These are phyloP conservation scores for Capsicum rhomboideum DNA, from an alignment of 257 asterid species.

Conservation along the genomic window DNA sequence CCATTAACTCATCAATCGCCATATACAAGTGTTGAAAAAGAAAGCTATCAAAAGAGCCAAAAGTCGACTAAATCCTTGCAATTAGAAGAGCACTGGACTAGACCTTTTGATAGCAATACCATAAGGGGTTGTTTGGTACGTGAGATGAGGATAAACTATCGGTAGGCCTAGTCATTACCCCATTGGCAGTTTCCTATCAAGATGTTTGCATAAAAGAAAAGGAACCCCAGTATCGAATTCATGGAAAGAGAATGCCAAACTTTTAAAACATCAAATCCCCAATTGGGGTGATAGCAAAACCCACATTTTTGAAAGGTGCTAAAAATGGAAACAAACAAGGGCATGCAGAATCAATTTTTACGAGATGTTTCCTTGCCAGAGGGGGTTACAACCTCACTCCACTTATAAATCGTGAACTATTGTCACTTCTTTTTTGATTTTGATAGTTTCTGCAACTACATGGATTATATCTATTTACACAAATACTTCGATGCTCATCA, in stretches of 20 bases:
- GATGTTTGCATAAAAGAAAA: neutral
- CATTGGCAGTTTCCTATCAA: neutral
- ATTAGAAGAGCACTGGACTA: too few relatives aligned
- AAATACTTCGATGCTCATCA: too few relatives aligned
- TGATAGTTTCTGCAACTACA: too few relatives aligned
- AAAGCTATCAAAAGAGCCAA: too few relatives aligned
- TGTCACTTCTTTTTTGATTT: slow-evolving; percentile 46
- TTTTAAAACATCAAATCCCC: neutral
- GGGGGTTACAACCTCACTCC: slow-evolving; percentile 25
- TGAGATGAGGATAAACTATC: too few relatives aligned
- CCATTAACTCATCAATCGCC: too few relatives aligned
- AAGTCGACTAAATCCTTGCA: too few relatives aligned
- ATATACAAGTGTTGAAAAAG: too few relatives aligned
- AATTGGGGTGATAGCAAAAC: neutral
- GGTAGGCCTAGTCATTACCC: neutral
- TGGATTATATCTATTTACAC: too few relatives aligned
- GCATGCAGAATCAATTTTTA: slow-evolving; percentile 32
- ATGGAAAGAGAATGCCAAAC: neutral
- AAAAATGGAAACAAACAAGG: slow-evolving; percentile 5
- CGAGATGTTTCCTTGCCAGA: slow-evolving; percentile 11
- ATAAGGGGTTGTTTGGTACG: too few relatives aligned
- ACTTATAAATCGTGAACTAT: slow-evolving; percentile 28
- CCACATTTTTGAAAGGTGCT: neutral
- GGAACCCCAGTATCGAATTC: neutral
- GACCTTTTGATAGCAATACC: too few relatives aligned